Evolutionary conservation across 768 basidiomycete species (phyloP).

Genomic region (Calvatia gigantea): DNA sequence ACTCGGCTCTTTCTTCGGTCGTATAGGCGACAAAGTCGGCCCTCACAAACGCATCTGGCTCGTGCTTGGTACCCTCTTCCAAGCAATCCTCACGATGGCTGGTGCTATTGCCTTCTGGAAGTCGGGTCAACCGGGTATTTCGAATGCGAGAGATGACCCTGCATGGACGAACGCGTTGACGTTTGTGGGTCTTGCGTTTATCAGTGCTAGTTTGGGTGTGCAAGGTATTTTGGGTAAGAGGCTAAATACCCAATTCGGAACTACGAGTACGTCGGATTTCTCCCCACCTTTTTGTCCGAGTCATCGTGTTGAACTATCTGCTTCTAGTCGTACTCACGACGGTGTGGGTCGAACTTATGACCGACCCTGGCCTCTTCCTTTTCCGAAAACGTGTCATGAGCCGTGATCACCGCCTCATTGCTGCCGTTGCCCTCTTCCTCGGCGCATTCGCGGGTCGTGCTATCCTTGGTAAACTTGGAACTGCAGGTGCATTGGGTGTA

Average conservation of each 20-base stretch:
- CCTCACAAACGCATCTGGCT: constrained; percentile 74
- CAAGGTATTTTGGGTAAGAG: constrained; percentile 87
- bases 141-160: constrained; percentile 52
- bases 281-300: not conserved
- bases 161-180: constrained; percentile 68
- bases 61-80: constrained; percentile 63
- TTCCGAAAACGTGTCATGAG: constrained; percentile 46
- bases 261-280: constrained; percentile 56
- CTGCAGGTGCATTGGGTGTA: constrained; percentile 63
- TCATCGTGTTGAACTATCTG: not conserved
- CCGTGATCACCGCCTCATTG: constrained; percentile 72
- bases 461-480: constrained; percentile 55
- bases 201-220: constrained; percentile 78
- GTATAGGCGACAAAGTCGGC: constrained; percentile 82
- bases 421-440: constrained; percentile 63
- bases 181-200: constrained; percentile 72
- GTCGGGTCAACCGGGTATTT: constrained; percentile 53
- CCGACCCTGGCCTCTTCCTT: constrained; percentile 72
- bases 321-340: constrained; percentile 74
- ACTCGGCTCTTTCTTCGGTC: constrained; percentile 71
- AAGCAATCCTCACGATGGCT: constrained; percentile 73
- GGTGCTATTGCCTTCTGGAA: constrained; percentile 72
- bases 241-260: constrained; percentile 74
- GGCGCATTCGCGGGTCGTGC: constrained; percentile 71
- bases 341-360: constrained; percentile 86